phyloP scores from a whole-genome alignment of 2,329 filamentous ascomycete genomes.

The Aspergillus novofumigatus region DNA sequence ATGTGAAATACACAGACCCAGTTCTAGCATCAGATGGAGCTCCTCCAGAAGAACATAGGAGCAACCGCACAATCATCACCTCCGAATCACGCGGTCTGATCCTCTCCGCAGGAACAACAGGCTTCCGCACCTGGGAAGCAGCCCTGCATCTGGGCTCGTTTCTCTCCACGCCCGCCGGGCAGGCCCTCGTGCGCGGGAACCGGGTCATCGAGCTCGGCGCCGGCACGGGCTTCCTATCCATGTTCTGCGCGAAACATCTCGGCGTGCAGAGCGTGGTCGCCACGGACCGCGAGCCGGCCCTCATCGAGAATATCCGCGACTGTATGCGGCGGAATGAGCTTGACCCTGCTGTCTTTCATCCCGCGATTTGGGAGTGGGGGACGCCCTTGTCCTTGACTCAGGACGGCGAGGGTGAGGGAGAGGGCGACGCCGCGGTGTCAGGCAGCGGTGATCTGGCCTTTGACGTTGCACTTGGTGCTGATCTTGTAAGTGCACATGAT shows the following conservation, averaged over 20 bases:
- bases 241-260: slow-evolving; percentile 59
- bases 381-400: slow-evolving; percentile 20
- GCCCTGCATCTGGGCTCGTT: slow-evolving; percentile 61
- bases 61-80: slow-evolving; percentile 27
- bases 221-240: slow-evolving; percentile 62
- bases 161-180: slow-evolving; percentile 47
- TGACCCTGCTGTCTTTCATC: slow-evolving; percentile 19
- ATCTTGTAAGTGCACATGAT: slow-evolving; percentile 31
- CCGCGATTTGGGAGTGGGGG: slow-evolving; percentile 43
- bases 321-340: slow-evolving; percentile 35
- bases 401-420: too few relatives aligned
- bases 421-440: slow-evolving; percentile 4
- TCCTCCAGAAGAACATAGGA: not conserved
- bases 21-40: slow-evolving; percentile 1
- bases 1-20: slow-evolving; percentile 65
- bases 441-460: slow-evolving; percentile 16
- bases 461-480: slow-evolving; percentile 40
- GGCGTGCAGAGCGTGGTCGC: slow-evolving; percentile 51
- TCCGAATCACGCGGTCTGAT: slow-evolving; percentile 55
- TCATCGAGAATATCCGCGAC: slow-evolving; percentile 37
- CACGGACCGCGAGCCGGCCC: slow-evolving; percentile 57
- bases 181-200: slow-evolving; percentile 47
- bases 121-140: slow-evolving; percentile 67
- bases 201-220: slow-evolving; percentile 62
- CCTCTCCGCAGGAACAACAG: slow-evolving; percentile 59